Conservation (phyloP, 2,329 filamentous ascomycete genomes). For the Sarocladium strictum region DNA sequence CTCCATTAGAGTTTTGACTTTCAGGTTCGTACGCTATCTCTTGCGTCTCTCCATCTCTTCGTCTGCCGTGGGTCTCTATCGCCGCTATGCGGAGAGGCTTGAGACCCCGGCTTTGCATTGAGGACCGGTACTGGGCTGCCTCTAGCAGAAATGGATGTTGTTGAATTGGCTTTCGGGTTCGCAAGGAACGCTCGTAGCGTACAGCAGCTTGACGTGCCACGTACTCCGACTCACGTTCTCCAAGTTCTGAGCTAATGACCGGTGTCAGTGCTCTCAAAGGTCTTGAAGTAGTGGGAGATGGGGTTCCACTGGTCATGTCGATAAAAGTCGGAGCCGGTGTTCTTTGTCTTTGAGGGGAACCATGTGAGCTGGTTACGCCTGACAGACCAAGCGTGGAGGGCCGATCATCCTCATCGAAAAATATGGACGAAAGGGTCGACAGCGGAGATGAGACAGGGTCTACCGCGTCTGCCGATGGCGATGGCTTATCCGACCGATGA, state of each 20-base stretch:
- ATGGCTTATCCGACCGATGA: not conserved
- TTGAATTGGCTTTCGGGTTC: constrained; percentile 55
- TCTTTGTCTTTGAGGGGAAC: not conserved
- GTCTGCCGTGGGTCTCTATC: constrained; percentile 18
- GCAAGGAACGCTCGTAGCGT: constrained; percentile 42
- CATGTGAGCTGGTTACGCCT: not conserved
- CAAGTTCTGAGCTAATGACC: not conserved
- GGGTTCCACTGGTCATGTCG: not conserved
- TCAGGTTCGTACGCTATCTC: constrained; percentile 47
- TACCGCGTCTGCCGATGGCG: not conserved
- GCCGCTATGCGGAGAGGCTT: constrained; percentile 41
- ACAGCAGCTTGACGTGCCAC: constrained; percentile 19
- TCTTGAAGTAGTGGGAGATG: not conserved
- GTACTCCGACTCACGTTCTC: constrained; percentile 3
- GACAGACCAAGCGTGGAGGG: not conserved
- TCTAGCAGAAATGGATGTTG: constrained; percentile 54
- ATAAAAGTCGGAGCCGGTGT: not conserved
- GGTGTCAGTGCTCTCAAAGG: not conserved
- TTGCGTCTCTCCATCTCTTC: constrained; percentile 39
- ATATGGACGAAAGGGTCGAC: not conserved
- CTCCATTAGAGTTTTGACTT: constrained; percentile 34
- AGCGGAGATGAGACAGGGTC: not conserved
- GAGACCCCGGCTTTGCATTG: constrained; percentile 49
- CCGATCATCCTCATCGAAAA: not conserved
- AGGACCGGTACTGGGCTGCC: constrained; percentile 45